These are phyloP conservation scores for Scheffersomyces parashehatae DNA, from an alignment of 1,139 yeast genomes.

Conservation along the genomic window DNA sequence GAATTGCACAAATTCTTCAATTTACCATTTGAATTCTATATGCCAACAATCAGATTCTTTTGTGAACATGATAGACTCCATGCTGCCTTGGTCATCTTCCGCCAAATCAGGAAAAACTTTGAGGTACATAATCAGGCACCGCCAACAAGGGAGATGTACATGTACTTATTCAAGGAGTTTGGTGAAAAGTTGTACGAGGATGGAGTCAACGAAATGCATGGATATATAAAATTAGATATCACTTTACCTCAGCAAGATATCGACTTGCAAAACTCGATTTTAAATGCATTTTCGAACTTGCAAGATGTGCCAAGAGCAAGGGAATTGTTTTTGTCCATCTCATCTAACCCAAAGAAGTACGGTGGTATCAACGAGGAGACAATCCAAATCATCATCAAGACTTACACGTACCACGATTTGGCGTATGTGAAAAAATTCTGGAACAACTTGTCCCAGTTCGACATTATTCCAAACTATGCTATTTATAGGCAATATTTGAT, in stretches of 20 bases:
- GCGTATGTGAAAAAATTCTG: slow-evolving; percentile 64
- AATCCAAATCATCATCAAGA: slow-evolving; percentile 69
- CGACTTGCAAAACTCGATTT: slow-evolving; percentile 57
- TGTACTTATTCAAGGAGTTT: slow-evolving; percentile 60
- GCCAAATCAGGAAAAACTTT: slow-evolving; percentile 58
- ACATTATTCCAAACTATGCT: slow-evolving; percentile 54
- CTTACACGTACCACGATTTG: slow-evolving; percentile 60
- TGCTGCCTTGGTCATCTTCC: slow-evolving; percentile 64
- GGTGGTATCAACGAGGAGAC: slow-evolving; percentile 69
- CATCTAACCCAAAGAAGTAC: slow-evolving; percentile 48
- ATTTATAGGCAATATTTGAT: slow-evolving; percentile 65
- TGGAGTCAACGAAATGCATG: slow-evolving; percentile 69
- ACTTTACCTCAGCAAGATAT: slow-evolving; percentile 57
- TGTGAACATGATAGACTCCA: slow-evolving; percentile 60
- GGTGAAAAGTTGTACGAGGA: slow-evolving; percentile 62
- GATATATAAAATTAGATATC: slow-evolving; percentile 66
- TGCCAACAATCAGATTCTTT: slow-evolving; percentile 62
- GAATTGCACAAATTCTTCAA: slow-evolving; percentile 58
- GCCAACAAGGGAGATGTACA: slow-evolving; percentile 70
- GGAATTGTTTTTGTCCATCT: slow-evolving; percentile 61
- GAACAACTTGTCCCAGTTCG: slow-evolving; percentile 57
- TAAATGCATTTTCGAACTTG: slow-evolving; percentile 66
- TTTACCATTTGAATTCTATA: slow-evolving; percentile 61
- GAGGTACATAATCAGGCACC: slow-evolving; percentile 48
- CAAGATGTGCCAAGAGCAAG: slow-evolving; percentile 62